Conservation (phyloP, 1,284 basidiomycete species). For the Papiliotrema flavescens region DNA sequence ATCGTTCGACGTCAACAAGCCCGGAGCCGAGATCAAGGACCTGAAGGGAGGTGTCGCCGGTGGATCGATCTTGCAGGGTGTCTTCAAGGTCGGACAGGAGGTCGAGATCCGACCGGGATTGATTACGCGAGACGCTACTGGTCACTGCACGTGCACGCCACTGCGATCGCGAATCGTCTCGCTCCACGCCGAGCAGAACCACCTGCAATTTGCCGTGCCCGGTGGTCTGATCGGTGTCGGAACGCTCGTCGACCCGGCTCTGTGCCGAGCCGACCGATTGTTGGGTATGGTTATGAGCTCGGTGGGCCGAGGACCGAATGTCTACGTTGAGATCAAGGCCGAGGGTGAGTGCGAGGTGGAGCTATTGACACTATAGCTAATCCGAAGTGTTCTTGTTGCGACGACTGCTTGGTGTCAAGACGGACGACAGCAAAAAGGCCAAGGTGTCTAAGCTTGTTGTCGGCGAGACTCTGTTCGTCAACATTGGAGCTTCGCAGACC, state of each 20-base stretch:
- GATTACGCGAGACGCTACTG: slow-evolving; percentile 90
- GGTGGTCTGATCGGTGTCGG: slow-evolving; percentile 98
- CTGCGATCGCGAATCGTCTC: slow-evolving; percentile 90
- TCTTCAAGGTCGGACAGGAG: slow-evolving; percentile 85
- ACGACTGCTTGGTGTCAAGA: slow-evolving; percentile 93
- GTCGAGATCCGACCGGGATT: slow-evolving; percentile 97
- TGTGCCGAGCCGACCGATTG: slow-evolving; percentile 93
- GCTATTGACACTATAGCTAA: background rate
- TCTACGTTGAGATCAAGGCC: slow-evolving; percentile 70
- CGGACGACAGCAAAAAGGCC: slow-evolving; percentile 97
- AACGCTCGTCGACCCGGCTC: slow-evolving; percentile 91
- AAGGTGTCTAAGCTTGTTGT: slow-evolving; percentile 88
- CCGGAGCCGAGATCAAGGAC: slow-evolving; percentile 93
- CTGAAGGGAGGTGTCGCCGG: slow-evolving; percentile 98
- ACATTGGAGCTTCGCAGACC: slow-evolving; percentile 90
- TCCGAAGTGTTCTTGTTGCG: slow-evolving; percentile 77
- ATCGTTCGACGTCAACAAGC: slow-evolving; percentile 99
- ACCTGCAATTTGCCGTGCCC: slow-evolving; percentile 91
- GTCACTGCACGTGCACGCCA: slow-evolving; percentile 86
- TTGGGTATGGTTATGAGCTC: slow-evolving; percentile 94
- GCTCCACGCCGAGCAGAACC: slow-evolving; percentile 90
- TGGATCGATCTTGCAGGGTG: slow-evolving; percentile 90
- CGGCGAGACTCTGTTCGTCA: slow-evolving; percentile 88
- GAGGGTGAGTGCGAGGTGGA: slow-evolving; percentile 36
- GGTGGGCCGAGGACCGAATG: slow-evolving; percentile 87